Percentiles rank a stretch among this genome's conserved stretches.
phyloP scores from a whole-genome alignment of 2,329 filamentous ascomycete genomes.

The Pseudocercospora cruenta region DNA sequence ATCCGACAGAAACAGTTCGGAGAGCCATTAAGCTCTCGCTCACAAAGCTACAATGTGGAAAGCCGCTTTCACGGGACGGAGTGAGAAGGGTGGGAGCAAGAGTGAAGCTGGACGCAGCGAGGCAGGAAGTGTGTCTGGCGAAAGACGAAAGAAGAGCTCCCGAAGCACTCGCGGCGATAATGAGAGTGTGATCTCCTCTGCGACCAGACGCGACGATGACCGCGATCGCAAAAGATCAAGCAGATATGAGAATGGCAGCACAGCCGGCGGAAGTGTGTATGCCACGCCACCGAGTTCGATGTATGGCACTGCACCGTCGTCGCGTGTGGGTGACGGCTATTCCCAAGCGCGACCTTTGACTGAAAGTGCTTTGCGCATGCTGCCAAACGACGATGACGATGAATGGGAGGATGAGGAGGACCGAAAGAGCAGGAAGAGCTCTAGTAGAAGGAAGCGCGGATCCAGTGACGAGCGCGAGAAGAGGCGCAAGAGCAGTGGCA shows the following conservation, averaged over 20 bases:
- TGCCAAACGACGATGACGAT: slow-evolving; percentile 37
- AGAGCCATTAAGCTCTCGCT: neutral
- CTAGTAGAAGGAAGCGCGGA: slow-evolving; percentile 33
- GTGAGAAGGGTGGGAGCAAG: slow-evolving; percentile 33
- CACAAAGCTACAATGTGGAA: slow-evolving; percentile 36
- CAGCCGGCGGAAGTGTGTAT: slow-evolving; percentile 13
- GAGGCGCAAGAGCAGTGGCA: slow-evolving; percentile 37
- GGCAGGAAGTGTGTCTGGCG: slow-evolving; percentile 17
- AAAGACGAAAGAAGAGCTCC: slow-evolving; percentile 34
- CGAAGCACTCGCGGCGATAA: slow-evolving; percentile 29
- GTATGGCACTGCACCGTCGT: slow-evolving; percentile 43
- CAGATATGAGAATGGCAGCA: slow-evolving; percentile 5
- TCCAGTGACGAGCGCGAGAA: slow-evolving; percentile 26
- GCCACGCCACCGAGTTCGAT: slow-evolving; percentile 11
- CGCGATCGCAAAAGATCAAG: slow-evolving; percentile 14
- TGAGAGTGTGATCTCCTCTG: slow-evolving; percentile 5
- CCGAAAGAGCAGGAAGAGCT: slow-evolving; percentile 34
- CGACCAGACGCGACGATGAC: slow-evolving; percentile 16
- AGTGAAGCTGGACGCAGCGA: slow-evolving; percentile 13
- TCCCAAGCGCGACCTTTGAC: slow-evolving; percentile 32
- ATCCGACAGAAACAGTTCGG: neutral
- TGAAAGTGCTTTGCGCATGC: slow-evolving; percentile 39
- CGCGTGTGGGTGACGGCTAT: slow-evolving; percentile 28
- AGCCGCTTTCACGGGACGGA: slow-evolving; percentile 40
- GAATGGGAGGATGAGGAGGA: slow-evolving; percentile 40